Evolutionary conservation across 345 rosid genomes (phyloP), one percentile per base, ranked within the genome.

Genomic region (Linum usitatissimum): DNA sequence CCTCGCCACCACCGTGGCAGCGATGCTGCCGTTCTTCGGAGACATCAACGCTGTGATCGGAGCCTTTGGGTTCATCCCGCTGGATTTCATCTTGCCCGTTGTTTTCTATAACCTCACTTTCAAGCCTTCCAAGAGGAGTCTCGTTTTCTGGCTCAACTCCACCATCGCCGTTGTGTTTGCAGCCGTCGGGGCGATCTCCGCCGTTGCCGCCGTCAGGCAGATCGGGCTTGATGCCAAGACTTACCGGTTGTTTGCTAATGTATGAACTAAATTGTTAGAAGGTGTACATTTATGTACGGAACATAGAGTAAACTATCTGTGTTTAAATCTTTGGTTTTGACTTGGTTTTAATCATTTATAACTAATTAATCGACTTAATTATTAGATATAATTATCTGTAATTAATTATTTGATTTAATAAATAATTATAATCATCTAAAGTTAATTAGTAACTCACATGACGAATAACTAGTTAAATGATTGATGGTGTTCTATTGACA

Each of bases 21-120:
- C 67, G 18, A 60, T 64, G 62, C 36, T 75, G 3, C 75, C 78
- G 0, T 75, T 75, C 40, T 70, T 75, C 2, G 75, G 72, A 21
- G 75, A 70, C 49, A 53, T 75, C 13, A 60, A 18, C 18, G 74
- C 75, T 1, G 0, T 75, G 9, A 3, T 75, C 12, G 78, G 78
- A 55, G 74, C 78, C 18, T 70, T 75, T 20, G 78, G 78, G 7
- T 70, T 38, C 63, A 66, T 67, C 17, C 78, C 74, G 0, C 30
- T 70, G 15, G 75, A 75, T 13, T 70, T 75, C 57, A 20, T 73
- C 18, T 53, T 68, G 30, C 76, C 76, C 3, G 38, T 64, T 72
- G 55, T 68, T 1, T 64, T 73, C 63, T 65, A 68, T 40, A 73
- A 68, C 57, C 56, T 73, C 3, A 68, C 73, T 34, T 68, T 73